Evolutionary conservation across 345 rosid species (phyloP).

Genomic region (Boechera stricta): DNA sequence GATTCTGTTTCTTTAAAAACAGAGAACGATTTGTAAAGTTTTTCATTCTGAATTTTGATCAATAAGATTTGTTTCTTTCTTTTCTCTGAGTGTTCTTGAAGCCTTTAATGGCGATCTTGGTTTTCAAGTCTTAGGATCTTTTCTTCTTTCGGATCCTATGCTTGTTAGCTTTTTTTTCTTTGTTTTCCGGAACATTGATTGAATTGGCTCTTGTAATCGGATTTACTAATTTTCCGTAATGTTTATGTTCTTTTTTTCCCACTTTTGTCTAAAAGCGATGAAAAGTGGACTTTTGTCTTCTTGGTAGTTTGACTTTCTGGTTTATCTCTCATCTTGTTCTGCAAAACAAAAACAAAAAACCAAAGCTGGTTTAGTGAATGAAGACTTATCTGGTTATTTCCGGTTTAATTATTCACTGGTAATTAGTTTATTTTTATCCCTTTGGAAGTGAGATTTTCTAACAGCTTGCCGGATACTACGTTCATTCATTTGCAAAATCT

Average conservation of each 20-base stretch:
- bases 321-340: constrained; percentile 39
- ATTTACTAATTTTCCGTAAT: constrained; percentile 4
- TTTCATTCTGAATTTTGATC: no score
- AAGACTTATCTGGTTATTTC: neutral
- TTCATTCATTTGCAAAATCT: constrained; percentile 58
- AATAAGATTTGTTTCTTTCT: no score
- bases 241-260: neutral
- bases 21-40: no score
- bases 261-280: constrained; percentile 32
- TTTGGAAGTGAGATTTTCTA: constrained; percentile 53
- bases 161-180: no score
- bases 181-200: no score
- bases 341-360: neutral
- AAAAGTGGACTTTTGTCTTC: constrained; percentile 23
- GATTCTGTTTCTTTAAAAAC: no score
- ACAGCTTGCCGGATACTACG: constrained; percentile 59
- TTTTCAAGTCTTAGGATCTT: no score
- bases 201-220: no score
- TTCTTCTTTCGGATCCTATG: no score
- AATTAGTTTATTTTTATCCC: constrained; percentile 44
- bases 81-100: no score
- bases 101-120: no score
- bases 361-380: neutral
- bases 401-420: neutral
- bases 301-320: neutral